A percentile compares a stretch with the other conserved stretches of the same genome.
Evolutionary conservation across 257 asterid genomes (phyloP).

Genomic region (Echium plantagineum): DNA sequence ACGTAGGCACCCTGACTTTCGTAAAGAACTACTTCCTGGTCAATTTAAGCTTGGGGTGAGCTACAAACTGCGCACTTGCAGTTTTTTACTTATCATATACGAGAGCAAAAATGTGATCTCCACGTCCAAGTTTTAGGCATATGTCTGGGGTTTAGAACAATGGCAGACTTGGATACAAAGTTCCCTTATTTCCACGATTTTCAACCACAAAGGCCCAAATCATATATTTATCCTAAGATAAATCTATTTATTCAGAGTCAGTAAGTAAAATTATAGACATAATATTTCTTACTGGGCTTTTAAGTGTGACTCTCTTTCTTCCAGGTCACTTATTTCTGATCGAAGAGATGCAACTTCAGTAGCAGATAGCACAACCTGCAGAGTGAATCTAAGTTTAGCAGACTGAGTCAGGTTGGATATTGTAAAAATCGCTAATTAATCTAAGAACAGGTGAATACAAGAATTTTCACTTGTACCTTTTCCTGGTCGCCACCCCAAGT

Average conservation of each 20-base stretch:
- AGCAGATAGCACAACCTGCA: conserved; percentile 70
- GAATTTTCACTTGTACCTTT: conserved; percentile 36
- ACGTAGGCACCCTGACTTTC: not conserved
- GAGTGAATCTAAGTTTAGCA: not conserved
- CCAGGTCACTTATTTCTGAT: conserved; percentile 68
- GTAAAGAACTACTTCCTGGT: not conserved
- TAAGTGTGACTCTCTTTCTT: conserved; percentile 80
- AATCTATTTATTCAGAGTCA: not conserved
- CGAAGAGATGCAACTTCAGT: conserved; percentile 92
- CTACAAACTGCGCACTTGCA: too few species aligned
- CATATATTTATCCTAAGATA: not conserved
- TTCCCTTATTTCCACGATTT: not conserved
- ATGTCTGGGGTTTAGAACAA: not conserved
- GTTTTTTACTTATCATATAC: too few species aligned
- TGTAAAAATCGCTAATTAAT: not conserved
- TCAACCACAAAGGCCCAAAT: not conserved
- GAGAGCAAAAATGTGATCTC: not conserved
- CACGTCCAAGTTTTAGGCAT: not conserved
- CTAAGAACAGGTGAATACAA: not conserved
- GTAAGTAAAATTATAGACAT: not conserved
- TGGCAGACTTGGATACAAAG: not conserved
- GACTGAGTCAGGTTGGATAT: not conserved
- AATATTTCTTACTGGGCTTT: conserved; percentile 67
- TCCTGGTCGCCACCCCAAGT: conserved; percentile 75
- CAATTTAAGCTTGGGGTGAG: not conserved